A percentile compares a stretch with the other conserved stretches of the same genome.
phyloP scores from a whole-genome alignment of 2,329 filamentous ascomycete species.

The Arachnomyces sp. region DNA sequence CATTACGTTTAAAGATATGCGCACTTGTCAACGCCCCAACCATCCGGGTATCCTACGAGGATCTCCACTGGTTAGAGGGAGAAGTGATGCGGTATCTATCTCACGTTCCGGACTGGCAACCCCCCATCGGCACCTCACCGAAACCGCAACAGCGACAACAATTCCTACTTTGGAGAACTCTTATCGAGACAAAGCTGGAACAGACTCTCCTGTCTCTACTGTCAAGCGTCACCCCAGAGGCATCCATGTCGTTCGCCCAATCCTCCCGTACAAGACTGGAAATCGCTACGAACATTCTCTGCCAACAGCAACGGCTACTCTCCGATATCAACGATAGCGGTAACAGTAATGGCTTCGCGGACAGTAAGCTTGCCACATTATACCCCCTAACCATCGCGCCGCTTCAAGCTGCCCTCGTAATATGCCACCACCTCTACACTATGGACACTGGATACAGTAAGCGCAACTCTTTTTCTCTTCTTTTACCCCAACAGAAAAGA shows the following conservation, averaged over 20 bases:
- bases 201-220: constrained; percentile 32
- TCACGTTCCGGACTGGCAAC: constrained; percentile 26
- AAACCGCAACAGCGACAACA: constrained; percentile 24
- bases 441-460: constrained; percentile 18
- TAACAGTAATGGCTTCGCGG: too few species aligned
- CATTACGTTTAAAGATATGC: constrained; percentile 15
- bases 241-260: constrained; percentile 24
- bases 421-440: constrained; percentile 30
- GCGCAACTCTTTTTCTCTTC: not conserved
- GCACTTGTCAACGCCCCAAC: constrained; percentile 17
- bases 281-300: constrained; percentile 29
- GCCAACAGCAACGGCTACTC: constrained; percentile 26
- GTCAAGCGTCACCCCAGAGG: constrained; percentile 4
- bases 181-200: constrained; percentile 28
- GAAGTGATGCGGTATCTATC: constrained; percentile 28
- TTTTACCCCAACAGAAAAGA: constrained; percentile 1
- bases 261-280: constrained; percentile 30
- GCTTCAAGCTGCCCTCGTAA: constrained; percentile 28
- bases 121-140: constrained; percentile 13
- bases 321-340: constrained; percentile 16
- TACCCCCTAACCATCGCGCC: constrained; percentile 29
- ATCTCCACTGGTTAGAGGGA: constrained; percentile 32
- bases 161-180: constrained; percentile 23
- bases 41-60: constrained; percentile 23
- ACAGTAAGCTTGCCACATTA: constrained; percentile 18